Evolutionary conservation across 2,329 filamentous ascomycete genomes (phyloP), one percentile per base, ranked within the genome.

Genomic region (Pseudodiploospora longispora): DNA sequence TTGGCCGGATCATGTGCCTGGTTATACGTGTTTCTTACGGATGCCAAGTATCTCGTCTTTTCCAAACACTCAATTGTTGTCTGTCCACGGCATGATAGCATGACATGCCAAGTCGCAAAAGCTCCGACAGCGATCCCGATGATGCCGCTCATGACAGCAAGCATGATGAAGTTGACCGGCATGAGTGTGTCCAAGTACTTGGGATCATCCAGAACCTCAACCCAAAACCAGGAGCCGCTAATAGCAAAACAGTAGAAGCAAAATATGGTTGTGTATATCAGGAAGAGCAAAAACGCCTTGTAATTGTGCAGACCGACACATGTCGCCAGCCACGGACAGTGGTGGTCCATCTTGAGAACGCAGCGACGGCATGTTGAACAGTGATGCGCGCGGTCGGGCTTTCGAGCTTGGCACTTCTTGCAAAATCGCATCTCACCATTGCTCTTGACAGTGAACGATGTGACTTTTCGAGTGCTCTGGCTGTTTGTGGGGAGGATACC

Each of bases 321-420:
- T 4, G 88, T 95, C 29, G 93, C 91, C 40, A 98, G 76, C 93
- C 93, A 98, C 10, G 93, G 93, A 63, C 93, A 98, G 69, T 98
- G 93, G 64, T 98, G 93, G 62, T 98, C 93, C 93, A 98, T 98
- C 73, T 98, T 98, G 63, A 98, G 74, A 28, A 98, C 90, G 63
- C 93, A 98, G 58, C 85, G 84, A 54, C 84, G 81, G 68, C 93
- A 98, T 4, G 89, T 94, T 8, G 88, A 95, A 74, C 93, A 98
- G 70, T 98, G 93, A 65, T 98, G 93, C 30, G 91, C 82, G 49
- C 93, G 87, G 67, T 98, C 93, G 36, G 93, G 93, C 70, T 98
- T 98, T 50, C 86, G 80, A 42, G 83, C 83, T 68, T 94, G 87
- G 65, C 93, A 98, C 69, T 98, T 98, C 69, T 97, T 97, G 75